phyloP scores from a whole-genome alignment of 2,329 filamentous ascomycete species.

The Graphilbum sp. region DNA sequence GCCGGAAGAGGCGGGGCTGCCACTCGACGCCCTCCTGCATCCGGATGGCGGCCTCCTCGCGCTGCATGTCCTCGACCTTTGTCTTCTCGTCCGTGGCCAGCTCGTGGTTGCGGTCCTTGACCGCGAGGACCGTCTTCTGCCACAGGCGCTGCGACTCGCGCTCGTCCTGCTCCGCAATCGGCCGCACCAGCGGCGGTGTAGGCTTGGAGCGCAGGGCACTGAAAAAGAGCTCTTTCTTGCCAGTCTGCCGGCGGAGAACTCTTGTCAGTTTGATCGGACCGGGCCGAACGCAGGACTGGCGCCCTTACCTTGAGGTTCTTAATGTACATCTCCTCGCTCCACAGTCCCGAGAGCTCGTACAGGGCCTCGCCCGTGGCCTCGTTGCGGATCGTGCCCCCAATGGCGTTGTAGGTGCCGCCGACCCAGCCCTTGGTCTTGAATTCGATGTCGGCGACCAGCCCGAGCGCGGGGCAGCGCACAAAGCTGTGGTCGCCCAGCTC shows the following conservation, averaged over 20 bases:
- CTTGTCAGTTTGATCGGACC: too few species aligned
- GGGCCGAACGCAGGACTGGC: too few species aligned
- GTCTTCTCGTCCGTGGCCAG: slow-evolving; percentile 88
- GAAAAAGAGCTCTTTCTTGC: slow-evolving; percentile 79
- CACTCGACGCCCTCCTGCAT: slow-evolving; percentile 69
- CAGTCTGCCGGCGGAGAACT: slow-evolving; percentile 40
- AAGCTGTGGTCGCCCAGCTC: slow-evolving; percentile 94
- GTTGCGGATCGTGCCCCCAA: slow-evolving; percentile 80
- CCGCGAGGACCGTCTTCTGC: slow-evolving; percentile 64
- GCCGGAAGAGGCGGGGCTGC: slow-evolving; percentile 73
- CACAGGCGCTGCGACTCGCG: slow-evolving; percentile 83
- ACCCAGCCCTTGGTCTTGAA: slow-evolving; percentile 99
- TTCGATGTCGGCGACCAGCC: slow-evolving; percentile 78
- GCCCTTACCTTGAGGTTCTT: slow-evolving; percentile 55
- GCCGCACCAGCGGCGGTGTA: slow-evolving; percentile 54
- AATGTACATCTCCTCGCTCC: slow-evolving; percentile 90
- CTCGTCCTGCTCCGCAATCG: slow-evolving; percentile 72
- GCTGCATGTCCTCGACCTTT: slow-evolving; percentile 84
- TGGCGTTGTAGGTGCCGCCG: slow-evolving; percentile 88
- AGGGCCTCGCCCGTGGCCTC: slow-evolving; percentile 71
- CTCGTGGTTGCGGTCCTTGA: slow-evolving; percentile 74
- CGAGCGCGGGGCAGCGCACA: slow-evolving; percentile 76
- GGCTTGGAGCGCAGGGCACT: slow-evolving; percentile 67
- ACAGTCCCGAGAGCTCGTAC: slow-evolving; percentile 84
- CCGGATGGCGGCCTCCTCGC: slow-evolving; percentile 71